Base-by-base conservation (phyloP, 139 green algal genomes). In the Picochlorum costavermella region DNA sequence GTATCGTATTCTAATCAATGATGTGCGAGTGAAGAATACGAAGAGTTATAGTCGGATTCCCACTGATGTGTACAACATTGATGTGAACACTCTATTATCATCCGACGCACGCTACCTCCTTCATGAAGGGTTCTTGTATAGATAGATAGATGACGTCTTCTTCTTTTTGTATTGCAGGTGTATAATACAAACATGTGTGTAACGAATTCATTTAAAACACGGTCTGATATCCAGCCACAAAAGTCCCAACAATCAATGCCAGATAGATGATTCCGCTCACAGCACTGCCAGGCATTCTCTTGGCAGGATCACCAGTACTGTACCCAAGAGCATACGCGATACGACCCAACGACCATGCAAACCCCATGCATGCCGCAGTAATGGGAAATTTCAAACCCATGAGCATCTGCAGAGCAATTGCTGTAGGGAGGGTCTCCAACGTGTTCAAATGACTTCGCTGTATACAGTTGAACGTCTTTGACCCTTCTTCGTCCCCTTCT, bases 391-490 rank as follows among this genome's bases (percentile, higher is more conserved):
- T 14, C 61, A 75, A 28, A 4, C 69, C 69, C 40, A 75, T 36
- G 25, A 75, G 5, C 40, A 65, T 37, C 44, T 66, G 33, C 33
- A 59, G 17, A 0, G 37, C 61, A 1, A 75, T 10, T 43, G 26
- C 29, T 11, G 20, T 45, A 5, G 68, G 61, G 4, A 74, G 33
- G 8, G 23, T 49, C 59, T 74, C 40, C 20, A 72, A 45, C 29
- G 45, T 71, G 60, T 76, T 76, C 36, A 72, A 63, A 56, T 76
- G 70, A 8, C 36, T 37, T 31, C 70, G 53, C 44, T 76, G 70
- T 3, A 67, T 71, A 44, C 70, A 76, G 46, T 72, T 76, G 56
- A 76, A 76, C 5, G 23, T 55, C 2, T 50, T 61, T 20, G 55
- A 55, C 5, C 23, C 56, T 33, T 67, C 29, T 9, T 17, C 20